These are phyloP conservation scores for Colletotrichum magnum DNA, from an alignment of 2,329 filamentous ascomycete genomes.

Conservation along the genomic window DNA sequence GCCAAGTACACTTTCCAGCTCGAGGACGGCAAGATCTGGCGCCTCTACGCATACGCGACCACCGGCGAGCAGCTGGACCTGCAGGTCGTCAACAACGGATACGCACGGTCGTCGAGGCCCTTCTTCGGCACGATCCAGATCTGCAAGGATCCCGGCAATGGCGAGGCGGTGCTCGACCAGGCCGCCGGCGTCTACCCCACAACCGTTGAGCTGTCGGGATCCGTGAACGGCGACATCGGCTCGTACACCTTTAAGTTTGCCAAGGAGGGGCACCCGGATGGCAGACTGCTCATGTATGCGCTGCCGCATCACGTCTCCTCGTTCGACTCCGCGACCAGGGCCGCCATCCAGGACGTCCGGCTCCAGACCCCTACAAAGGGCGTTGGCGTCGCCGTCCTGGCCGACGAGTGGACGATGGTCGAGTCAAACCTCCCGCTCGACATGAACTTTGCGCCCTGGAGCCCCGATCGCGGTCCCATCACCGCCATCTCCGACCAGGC, in stretches of 20 bases:
- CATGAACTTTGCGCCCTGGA: conserved; percentile 87
- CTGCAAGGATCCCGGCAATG: conserved; percentile 78
- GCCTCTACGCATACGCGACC: conserved; percentile 80
- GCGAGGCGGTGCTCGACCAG: conserved; percentile 80
- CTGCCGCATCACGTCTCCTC: conserved; percentile 88
- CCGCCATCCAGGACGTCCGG: conserved; percentile 67
- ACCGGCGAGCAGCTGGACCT: conserved; percentile 76
- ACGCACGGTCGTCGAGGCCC: conserved; percentile 73
- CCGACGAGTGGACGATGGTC: conserved; percentile 82
- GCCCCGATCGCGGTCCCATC: conserved; percentile 64
- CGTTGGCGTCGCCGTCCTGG: conserved; percentile 78
- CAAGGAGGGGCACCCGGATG: conserved; percentile 75
- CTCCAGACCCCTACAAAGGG: conserved; percentile 91
- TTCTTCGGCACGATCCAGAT: conserved; percentile 89
- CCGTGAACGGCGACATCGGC: conserved; percentile 70
- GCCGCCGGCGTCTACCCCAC: conserved; percentile 83
- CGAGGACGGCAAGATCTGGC: conserved; percentile 82
- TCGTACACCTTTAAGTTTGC: conserved; percentile 81
- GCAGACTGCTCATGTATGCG: conserved; percentile 84
- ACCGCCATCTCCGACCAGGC: conserved; percentile 65
- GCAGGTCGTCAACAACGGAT: conserved; percentile 74
- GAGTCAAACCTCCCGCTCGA: conserved; percentile 79
- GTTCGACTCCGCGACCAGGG: conserved; percentile 72
- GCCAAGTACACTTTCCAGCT: conserved; percentile 83
- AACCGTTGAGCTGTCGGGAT: conserved; percentile 75